These are phyloP conservation scores for Dictyostelium brefeldianum DNA, from an alignment of 78 protist species.

Conservation along the genomic window DNA sequence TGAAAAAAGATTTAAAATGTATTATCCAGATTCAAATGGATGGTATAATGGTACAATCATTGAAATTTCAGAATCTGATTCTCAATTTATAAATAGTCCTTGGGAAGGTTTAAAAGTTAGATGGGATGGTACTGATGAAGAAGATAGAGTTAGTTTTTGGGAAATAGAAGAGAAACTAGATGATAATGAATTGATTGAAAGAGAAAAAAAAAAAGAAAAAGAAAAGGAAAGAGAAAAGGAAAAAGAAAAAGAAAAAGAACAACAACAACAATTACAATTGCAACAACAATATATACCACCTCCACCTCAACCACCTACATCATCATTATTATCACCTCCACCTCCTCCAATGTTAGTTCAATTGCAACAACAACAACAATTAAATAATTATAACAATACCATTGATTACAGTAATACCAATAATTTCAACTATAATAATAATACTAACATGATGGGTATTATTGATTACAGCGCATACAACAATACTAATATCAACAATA, in stretches of 20 bases:
- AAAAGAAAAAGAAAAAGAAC: not conserved
- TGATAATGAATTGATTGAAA: not conserved
- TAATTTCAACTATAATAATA: not conserved
- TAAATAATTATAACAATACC: not conserved
- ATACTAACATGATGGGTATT: not conserved
- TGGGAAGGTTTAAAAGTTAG: slow-evolving; percentile 64
- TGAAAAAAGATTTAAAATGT: slow-evolving; percentile 59
- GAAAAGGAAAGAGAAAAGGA: not conserved
- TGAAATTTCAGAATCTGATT: slow-evolving; percentile 47
- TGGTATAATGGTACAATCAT: slow-evolving; percentile 70
- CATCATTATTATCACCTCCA: too few relatives aligned
- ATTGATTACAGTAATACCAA: not conserved
- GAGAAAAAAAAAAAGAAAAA: not conserved
- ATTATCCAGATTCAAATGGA: slow-evolving; percentile 47
- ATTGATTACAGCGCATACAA: not conserved
- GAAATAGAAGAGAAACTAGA: slow-evolving; percentile 47
- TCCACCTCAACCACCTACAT: not conserved
- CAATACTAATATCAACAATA: not conserved
- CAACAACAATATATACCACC: not conserved
- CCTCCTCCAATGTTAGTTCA: not conserved
- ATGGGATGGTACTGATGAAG: slow-evolving; percentile 64
- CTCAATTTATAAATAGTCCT: slow-evolving; percentile 56
- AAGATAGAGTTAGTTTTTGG: slow-evolving; percentile 66
- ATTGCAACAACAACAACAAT: not conserved
- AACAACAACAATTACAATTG: not conserved